These are phyloP conservation scores for Imleria badia DNA, from an alignment of 768 basidiomycete genomes.

Conservation along the genomic window DNA sequence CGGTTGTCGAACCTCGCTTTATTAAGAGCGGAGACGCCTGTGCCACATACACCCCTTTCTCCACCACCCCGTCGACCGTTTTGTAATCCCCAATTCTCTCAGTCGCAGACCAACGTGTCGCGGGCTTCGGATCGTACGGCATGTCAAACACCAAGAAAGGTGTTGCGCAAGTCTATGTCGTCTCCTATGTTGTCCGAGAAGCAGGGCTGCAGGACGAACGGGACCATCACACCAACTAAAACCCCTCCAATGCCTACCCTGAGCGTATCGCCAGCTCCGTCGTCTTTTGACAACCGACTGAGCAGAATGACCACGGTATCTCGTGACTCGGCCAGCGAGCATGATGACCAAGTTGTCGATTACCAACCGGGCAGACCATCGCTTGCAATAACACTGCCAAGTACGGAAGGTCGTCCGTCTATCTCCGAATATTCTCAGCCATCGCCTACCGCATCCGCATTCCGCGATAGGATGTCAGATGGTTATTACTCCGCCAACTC, in stretches of 20 bases:
- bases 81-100: slow-evolving; percentile 45
- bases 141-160: slow-evolving; percentile 14
- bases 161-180: slow-evolving; percentile 50
- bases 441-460: slow-evolving; percentile 81
- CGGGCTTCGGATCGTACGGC: slow-evolving; percentile 9
- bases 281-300: slow-evolving; percentile 26
- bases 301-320: slow-evolving; percentile 24
- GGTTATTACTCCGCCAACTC: slow-evolving; percentile 33
- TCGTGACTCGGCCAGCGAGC: slow-evolving; percentile 42
- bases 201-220: slow-evolving; percentile 36
- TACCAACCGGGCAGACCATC: slow-evolving; percentile 42
- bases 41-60: slow-evolving; percentile 57
- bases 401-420: slow-evolving; percentile 47
- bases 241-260: slow-evolving; percentile 45
- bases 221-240: slow-evolving; percentile 32
- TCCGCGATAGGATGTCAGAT: slow-evolving; percentile 53
- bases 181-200: slow-evolving; percentile 52
- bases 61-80: slow-evolving; percentile 61
- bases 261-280: slow-evolving; percentile 30
- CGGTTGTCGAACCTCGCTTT: slow-evolving; percentile 46
- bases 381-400: slow-evolving; percentile 47
- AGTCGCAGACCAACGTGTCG: slow-evolving; percentile 55
- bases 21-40: slow-evolving; percentile 65
- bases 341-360: slow-evolving; percentile 32
- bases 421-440: slow-evolving; percentile 67